Evolutionary conservation across 352 stramenopile genomes (phyloP), one percentile per base, ranked within the genome.

Genomic region (Globisporangium iwayamae): DNA sequence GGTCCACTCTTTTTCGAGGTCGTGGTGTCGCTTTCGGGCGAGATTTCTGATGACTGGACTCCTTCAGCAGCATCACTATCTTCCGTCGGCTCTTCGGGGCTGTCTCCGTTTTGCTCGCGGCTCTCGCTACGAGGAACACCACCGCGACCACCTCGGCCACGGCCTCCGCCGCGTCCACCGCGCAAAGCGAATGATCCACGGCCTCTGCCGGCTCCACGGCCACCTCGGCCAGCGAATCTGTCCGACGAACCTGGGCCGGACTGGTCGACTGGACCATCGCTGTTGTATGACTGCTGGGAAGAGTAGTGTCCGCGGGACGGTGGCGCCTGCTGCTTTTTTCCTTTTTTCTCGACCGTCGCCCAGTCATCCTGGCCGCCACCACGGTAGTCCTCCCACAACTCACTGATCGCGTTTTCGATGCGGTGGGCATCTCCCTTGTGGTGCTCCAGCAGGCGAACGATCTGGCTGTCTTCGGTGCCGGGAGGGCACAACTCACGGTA

Each of bases 371-470:
- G 73, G 20, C 60, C 73, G 60, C 75, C 71, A 54, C 81, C 79
- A 66, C 78, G 84, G 70, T 91, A 72, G 63, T 92, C 79, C 65
- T 95, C 86, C 86, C 86, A 95, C 61, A 95, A 68, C 70, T 95
- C 86, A 52, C 76, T 95, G 50, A 95, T 88, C 39, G 77, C 78
- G 50, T 76, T 80, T 65, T 90, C 80, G 58, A 90, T 93, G 64
- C 75, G 75, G 51, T 80, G 71, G 34, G 85, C 73, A 60, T 95
- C 81, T 67, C 82, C 78, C 70, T 93, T 90, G 71, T 81, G 81
- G 71, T 89, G 74, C 54, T 74, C 74, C 47, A 95, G 76, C 65
- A 93, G 63, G 58, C 74, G 66, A 60, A 83, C 69, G 63, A 95
- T 92, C 69, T 87, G 79, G 53, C 45, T 76, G 73, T 95, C 85